phyloP scores from a whole-genome alignment of 1,284 basidiomycete species.

The Rhodotorula sp. region DNA sequence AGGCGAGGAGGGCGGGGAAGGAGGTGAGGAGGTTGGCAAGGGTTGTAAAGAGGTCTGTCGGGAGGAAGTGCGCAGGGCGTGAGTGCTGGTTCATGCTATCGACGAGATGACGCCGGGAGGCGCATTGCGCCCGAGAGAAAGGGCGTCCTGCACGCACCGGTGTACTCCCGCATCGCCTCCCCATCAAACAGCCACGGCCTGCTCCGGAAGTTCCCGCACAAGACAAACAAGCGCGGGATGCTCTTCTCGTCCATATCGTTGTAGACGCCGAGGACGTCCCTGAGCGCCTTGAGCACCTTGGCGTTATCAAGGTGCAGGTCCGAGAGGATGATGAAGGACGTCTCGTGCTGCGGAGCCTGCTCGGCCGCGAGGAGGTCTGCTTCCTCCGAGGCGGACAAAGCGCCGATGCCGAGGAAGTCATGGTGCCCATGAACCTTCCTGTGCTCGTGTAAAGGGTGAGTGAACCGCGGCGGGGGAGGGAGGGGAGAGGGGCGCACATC shows the following conservation, averaged over 20 bases:
- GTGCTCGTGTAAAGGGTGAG: not conserved
- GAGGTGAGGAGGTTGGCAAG: slow-evolving; percentile 80
- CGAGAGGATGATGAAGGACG: slow-evolving; percentile 90
- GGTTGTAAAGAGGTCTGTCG: slow-evolving; percentile 56
- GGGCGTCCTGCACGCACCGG: slow-evolving; percentile 59
- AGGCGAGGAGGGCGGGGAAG: slow-evolving; percentile 73
- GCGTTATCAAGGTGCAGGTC: slow-evolving; percentile 94
- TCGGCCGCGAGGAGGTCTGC: slow-evolving; percentile 45
- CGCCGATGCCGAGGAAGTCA: slow-evolving; percentile 90
- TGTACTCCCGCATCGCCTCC: slow-evolving; percentile 59
- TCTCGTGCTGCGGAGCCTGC: slow-evolving; percentile 45
- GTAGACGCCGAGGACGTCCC: slow-evolving; percentile 87
- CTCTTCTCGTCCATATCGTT: slow-evolving; percentile 71
- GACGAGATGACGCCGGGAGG: too few relatives aligned
- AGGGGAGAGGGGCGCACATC: slow-evolving; percentile 58
- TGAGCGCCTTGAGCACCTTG: slow-evolving; percentile 74
- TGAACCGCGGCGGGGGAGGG: not conserved
- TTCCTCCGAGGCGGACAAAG: slow-evolving; percentile 89
- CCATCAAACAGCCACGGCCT: slow-evolving; percentile 51
- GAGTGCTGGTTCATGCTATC: not conserved
- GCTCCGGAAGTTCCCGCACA: slow-evolving; percentile 94
- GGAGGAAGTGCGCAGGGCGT: not conserved
- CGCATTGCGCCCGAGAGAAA: too few relatives aligned
- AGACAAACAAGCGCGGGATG: slow-evolving; percentile 77
- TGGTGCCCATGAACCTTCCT: slow-evolving; percentile 78